Base-by-base conservation (phyloP, 768 basidiomycete species). In the Paxillus rubicundulus region DNA sequence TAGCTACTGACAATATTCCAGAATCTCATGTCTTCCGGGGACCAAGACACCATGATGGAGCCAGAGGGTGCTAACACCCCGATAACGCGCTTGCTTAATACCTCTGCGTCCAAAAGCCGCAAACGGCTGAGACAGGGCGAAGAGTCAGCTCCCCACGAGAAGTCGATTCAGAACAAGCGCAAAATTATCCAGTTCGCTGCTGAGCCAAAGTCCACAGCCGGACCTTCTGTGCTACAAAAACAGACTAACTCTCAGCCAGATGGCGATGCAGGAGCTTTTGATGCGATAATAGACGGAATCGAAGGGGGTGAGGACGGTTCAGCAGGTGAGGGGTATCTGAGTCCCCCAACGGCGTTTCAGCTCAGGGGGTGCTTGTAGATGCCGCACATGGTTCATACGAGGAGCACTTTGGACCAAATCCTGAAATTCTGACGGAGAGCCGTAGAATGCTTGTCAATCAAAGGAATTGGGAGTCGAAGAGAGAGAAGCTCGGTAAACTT, bases 31-130 rank as follows among this genome's bases (percentile, higher is more conserved):
- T 21, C 4, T 24, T 5, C 24, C 24, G 24, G 24, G 24, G 4
- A 24, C 24, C 24, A 18, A 9, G 20, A 37, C 5, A 9, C 33
- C 38, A 65, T 67, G 67, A 65, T 65, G 67, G 60, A 64, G 42
- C 48, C 52, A 20, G 64, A 68, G 34, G 67, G 74, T 45, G 66
- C 66, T 36, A 84, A 82, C 48, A 70, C 77, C 3, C 82, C 85
- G 9, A 90, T 84, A 2, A 92, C 90, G 41, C 85, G 84, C 45
- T 82, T 97, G 1, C 77, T 97, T 5, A 98, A 97, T 65, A 89
- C 94, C 3, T 92, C 91, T 32, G 89, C 91, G 0, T 82, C 85
- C 3, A 92, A 86, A 63, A 71, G 80, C 3, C 74, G 74, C 27
- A 91, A 87, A 62, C 72, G 81, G 21, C 82, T 80, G 61, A 66